A percentile compares a stretch with the other conserved stretches of the same genome.
phyloP scores from a whole-genome alignment of 371 early-diverging fungal genomes.

The Mucor irregularis region DNA sequence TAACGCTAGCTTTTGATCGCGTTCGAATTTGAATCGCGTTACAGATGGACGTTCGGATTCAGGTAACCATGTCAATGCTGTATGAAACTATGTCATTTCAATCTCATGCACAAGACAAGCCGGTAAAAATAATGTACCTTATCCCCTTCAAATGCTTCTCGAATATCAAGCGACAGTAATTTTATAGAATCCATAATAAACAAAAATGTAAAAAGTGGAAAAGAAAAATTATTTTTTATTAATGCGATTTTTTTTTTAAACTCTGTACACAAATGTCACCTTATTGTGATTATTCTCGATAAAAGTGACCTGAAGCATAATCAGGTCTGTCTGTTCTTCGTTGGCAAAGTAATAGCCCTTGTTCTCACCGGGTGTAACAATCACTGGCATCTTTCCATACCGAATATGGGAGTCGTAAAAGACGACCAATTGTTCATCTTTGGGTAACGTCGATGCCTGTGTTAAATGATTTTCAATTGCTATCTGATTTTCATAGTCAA shows the following conservation, averaged over 20 bases:
- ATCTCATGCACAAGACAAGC: too few species aligned
- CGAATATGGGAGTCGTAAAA: constrained; percentile 39
- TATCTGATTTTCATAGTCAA: constrained; percentile 35
- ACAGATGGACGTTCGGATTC: constrained; percentile 25
- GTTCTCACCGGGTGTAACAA: constrained; percentile 20
- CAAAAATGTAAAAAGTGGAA: neutral
- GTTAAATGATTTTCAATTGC: constrained; percentile 11
- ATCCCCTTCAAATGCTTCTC: constrained; percentile 19
- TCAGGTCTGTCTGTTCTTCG: neutral
- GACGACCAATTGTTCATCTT: constrained; percentile 25
- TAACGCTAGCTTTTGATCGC: constrained; percentile 36
- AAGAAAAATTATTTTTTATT: too few species aligned
- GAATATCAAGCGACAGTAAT: constrained; percentile 23
- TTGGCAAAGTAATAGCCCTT: constrained; percentile 26
- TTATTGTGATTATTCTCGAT: constrained; percentile 5
- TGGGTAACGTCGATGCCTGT: neutral
- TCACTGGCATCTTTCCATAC: constrained; percentile 26
- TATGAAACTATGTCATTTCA: constrained; percentile 25
- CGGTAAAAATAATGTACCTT: constrained; percentile 17
- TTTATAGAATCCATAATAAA: constrained; percentile 5
- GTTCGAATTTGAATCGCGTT: constrained; percentile 31
- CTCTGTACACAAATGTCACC: constrained; percentile 5
- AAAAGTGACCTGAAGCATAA: constrained; percentile 7
- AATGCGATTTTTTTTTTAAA: neutral
- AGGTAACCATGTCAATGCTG: constrained; percentile 31